Evolutionary conservation across 2,329 filamentous ascomycete genomes (phyloP), one percentile per base, ranked within the genome.

Genomic region (Beauveria asiatica): DNA sequence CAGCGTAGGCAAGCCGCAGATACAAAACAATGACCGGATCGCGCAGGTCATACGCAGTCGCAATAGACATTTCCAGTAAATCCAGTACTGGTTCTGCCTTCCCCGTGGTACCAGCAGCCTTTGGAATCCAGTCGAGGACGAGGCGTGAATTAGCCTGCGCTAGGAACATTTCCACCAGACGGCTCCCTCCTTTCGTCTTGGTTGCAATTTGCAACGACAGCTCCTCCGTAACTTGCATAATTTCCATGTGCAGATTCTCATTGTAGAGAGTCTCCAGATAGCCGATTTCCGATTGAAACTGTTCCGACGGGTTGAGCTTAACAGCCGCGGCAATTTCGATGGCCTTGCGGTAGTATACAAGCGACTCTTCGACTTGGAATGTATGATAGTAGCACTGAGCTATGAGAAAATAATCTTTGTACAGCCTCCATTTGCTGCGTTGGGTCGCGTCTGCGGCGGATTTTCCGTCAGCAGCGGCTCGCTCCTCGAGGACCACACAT

Each of bases 51-150:
- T 69, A 67, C 2, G 75, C 75, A 1, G 69, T 64, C 0, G 67
- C 67, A 3, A 75, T 74, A 30, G 72, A 69, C 25, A 64, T 60
- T 21, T 69, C 65, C 3, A 75, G 67, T 1, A 67, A 66, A 0
- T 70, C 65, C 0, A 71, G 61, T 13, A 75, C 62, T 9, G 72
- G 68, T 0, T 66, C 67, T 0, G 68, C 68, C 60, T 71, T 67
- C 3, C 67, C 66, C 0, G 68, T 68, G 42, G 73, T 74, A 53
- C 71, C 70, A 0, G 72, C 74, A 1, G 75, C 74, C n/a, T 71
- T 72, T 13, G 75, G 75, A 6, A 76, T 70, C 73, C 73, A 76
- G 57, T 77, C 74, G 30, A 73, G 65, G 1, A 74, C 68, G 4
- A 71, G 63, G 9, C 63, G 67, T 23, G 67, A 71, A 58, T 68